Evolutionary conservation across 2,329 filamentous ascomycete species (phyloP).

Genomic region (Ophiosphaerella narmari): DNA sequence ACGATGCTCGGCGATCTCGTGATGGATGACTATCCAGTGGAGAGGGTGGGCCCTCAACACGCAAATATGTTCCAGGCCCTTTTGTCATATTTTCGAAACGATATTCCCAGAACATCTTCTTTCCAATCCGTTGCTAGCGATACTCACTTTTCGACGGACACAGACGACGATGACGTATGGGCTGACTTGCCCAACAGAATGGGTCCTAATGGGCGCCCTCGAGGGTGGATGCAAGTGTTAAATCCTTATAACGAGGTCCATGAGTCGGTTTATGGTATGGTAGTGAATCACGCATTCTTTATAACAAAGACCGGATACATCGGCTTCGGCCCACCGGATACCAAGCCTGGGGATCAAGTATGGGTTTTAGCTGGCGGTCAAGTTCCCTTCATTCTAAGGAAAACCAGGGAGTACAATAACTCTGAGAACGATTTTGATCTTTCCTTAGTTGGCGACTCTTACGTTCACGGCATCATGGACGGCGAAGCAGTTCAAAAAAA

Average conservation of each 20-base stretch:
- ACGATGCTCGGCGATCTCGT: conserved; percentile 15
- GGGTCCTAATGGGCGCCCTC: too few relatives aligned
- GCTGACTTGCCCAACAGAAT: too few relatives aligned
- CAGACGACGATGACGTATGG: too few relatives aligned
- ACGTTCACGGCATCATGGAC: conserved; percentile 25
- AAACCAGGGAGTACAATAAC: background rate
- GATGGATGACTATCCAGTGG: conserved; percentile 15
- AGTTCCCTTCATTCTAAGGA: conserved; percentile 20
- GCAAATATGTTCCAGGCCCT: background rate
- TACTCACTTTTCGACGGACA: background rate
- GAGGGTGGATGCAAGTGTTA: too few relatives aligned
- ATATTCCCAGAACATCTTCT: too few relatives aligned
- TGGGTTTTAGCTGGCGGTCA: conserved; percentile 19
- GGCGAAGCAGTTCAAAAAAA: conserved; percentile 10
- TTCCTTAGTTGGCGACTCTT: conserved; percentile 14
- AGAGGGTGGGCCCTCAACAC: background rate
- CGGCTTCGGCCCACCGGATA: conserved; percentile 16
- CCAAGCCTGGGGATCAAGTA: conserved; percentile 14
- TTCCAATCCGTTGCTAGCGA: background rate
- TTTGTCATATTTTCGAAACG: background rate
- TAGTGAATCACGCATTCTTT: conserved; percentile 14
- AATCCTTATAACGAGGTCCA: background rate
- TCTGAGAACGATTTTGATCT: background rate
- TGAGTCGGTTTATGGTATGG: conserved; percentile 2
- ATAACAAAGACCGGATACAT: conserved; percentile 22